phyloP scores from a whole-genome alignment of 2,329 filamentous ascomycete species.

The Talaromyces albobiverticillius region DNA sequence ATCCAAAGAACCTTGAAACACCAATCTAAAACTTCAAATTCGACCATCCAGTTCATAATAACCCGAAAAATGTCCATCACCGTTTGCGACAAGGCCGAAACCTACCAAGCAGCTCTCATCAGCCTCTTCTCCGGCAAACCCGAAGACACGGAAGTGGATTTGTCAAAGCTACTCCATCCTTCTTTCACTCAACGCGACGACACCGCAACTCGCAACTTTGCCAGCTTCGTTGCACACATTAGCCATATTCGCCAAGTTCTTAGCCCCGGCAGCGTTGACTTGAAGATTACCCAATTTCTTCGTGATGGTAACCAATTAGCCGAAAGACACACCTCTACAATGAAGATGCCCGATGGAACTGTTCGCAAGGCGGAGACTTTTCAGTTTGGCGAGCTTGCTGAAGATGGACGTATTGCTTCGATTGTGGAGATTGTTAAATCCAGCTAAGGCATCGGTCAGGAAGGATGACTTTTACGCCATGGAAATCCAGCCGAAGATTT shows the following conservation, averaged over 20 bases:
- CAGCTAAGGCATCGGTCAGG: background rate
- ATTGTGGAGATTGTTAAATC: background rate
- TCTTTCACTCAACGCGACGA: slow-evolving; percentile 9
- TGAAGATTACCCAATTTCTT: slow-evolving; percentile 3
- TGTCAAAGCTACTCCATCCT: slow-evolving; percentile 4
- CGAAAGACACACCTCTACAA: slow-evolving; percentile 3
- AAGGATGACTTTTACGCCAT: background rate
- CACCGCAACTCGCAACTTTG: slow-evolving; percentile 6
- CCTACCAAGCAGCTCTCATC: slow-evolving; percentile 7
- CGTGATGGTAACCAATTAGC: slow-evolving; percentile 8
- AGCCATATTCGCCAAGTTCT: slow-evolving; percentile 4
- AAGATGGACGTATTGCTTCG: slow-evolving; percentile 6
- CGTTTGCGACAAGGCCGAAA: slow-evolving; percentile 6
- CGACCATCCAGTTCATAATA: no score
- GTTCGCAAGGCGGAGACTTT: slow-evolving; percentile 5
- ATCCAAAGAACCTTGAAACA: background rate
- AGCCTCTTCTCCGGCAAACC: slow-evolving; percentile 5
- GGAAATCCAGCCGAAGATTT: background rate
- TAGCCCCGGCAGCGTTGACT: background rate
- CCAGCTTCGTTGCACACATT: slow-evolving; percentile 7
- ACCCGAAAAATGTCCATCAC: no score
- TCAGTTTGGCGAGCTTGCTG: slow-evolving; percentile 5
- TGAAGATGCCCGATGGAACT: slow-evolving; percentile 5
- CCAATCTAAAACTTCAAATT: no score
- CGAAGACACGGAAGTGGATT: slow-evolving; percentile 7